Base-by-base conservation (phyloP, 106 monocot genomes). In the Allium sativum region DNA sequence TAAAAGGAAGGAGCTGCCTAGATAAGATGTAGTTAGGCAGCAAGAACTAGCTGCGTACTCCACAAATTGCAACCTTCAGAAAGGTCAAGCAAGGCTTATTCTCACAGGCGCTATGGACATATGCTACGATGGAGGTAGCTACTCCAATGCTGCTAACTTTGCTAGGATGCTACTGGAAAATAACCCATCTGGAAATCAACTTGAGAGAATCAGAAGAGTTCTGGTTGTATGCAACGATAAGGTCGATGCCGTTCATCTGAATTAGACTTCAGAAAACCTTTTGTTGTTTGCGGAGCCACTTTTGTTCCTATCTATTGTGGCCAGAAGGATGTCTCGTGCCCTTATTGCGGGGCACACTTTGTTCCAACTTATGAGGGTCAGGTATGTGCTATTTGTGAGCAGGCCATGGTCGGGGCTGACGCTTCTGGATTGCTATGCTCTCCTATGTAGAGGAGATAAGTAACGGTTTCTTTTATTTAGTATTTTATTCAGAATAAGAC, bases 231-330 rank as follows among this genome's bases (percentile, higher is more conserved):
- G 84, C 18, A 56, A 72, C 10, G 79, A 76, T 55, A 88, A 73
- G 70, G 65, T 69, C 17, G 91, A 93, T 63, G 53, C 69, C 1
- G 61, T 48, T 1, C 74, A 93, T 55, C 70, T 93, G 7, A 82
- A 93, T 53, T 93, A 85, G 88, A 85, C 71, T 93, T 67, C 48
- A 72, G 93, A 53, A 93, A 88, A 63, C 88, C 88, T 9, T 88
- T 93, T 78, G 88, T 93, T 14, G 82, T 93, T 31, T 88, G 88
- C 72, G 88, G 93, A 15, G 74, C 84, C 20, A 88, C 84, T n/a
- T 93, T 73, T 59, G 84, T 80, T 58, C 93, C 93, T 9, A 93
- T 93, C 60, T 93, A 88, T 66, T 84, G 93, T 48, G 93, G 93
- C 18, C 93, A 93, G 77, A 88, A 82, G 68, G 84, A 88, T 52